These are phyloP conservation scores for Neophaeococcomyces mojaviensis DNA, from an alignment of 2,329 filamentous ascomycete species.

Conservation along the genomic window DNA sequence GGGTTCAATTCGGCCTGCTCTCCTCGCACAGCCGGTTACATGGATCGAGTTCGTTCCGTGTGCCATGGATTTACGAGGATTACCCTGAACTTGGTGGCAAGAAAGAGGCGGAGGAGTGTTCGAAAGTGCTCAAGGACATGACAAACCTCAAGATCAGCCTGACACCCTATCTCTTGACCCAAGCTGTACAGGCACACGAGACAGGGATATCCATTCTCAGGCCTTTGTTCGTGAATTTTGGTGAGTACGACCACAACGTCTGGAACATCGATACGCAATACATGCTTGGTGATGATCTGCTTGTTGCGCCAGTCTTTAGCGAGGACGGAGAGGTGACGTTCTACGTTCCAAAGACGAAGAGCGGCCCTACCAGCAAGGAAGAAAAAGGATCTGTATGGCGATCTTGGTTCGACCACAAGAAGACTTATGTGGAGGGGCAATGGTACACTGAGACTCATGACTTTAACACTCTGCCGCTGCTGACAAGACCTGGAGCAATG, in stretches of 20 bases:
- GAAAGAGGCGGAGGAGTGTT: conserved; percentile 43
- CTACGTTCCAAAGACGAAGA: conserved; percentile 49
- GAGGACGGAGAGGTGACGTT: conserved; percentile 58
- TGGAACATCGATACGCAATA: conserved; percentile 65
- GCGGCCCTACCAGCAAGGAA: conserved; percentile 42
- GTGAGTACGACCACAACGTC: conserved; percentile 54
- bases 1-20: conserved; percentile 68
- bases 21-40: conserved; percentile 65
- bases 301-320: conserved; percentile 58
- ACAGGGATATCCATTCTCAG: conserved; percentile 57
- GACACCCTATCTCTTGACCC: conserved; percentile 52
- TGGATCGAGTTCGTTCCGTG: conserved; percentile 62
- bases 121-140: conserved; percentile 48
- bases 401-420: conserved; percentile 40
- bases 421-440: conserved; percentile 33
- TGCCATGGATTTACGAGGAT: conserved; percentile 65
- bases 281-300: conserved; percentile 59
- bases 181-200: conserved; percentile 43
- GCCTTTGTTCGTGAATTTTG: conserved; percentile 63
- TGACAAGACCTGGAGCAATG: conserved; percentile 49
- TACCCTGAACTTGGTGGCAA: conserved; percentile 4
- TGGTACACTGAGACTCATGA: conserved; percentile 56
- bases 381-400: conserved; percentile 31
- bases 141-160: conserved; percentile 48
- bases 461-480: conserved; percentile 52